Percentiles rank a stretch among this genome's conserved stretches.
phyloP scores from a whole-genome alignment of 2,329 filamentous ascomycete species.

The Cordyceps cicadae region DNA sequence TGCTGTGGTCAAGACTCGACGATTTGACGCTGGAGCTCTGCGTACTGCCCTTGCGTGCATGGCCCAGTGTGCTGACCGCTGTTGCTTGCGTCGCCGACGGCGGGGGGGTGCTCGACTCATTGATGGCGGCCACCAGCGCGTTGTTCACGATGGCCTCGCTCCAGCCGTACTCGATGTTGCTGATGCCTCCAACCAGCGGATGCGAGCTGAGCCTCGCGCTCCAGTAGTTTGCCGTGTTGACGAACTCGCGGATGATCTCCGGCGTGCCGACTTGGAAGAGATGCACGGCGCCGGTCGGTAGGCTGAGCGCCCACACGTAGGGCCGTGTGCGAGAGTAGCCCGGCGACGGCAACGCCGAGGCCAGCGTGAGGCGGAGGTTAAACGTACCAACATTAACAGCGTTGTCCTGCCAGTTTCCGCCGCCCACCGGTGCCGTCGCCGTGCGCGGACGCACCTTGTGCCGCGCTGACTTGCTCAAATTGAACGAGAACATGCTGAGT shows the following conservation, averaged over 20 bases:
- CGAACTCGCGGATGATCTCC: slow-evolving; percentile 91
- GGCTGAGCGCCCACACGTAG: slow-evolving; percentile 86
- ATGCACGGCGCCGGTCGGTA: slow-evolving; percentile 89
- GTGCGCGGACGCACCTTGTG: slow-evolving; percentile 53
- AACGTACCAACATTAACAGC: slow-evolving; percentile 85
- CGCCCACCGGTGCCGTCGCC: slow-evolving; percentile 53
- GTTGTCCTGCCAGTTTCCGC: slow-evolving; percentile 97
- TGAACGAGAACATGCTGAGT: slow-evolving; percentile 90
- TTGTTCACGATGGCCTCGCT: slow-evolving; percentile 71
- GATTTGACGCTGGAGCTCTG: slow-evolving; percentile 45
- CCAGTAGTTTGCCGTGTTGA: slow-evolving; percentile 95
- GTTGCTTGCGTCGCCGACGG: slow-evolving; percentile 12
- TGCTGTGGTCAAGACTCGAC: slow-evolving; percentile 53
- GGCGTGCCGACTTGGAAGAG: slow-evolving; percentile 96
- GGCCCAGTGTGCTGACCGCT: slow-evolving; percentile 27
- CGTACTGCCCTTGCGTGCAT: slow-evolving; percentile 33
- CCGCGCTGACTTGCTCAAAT: slow-evolving; percentile 65
- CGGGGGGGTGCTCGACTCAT: slow-evolving; percentile 29
- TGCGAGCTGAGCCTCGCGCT: slow-evolving; percentile 89
- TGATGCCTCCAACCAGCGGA: slow-evolving; percentile 83
- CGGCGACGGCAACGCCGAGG: slow-evolving; percentile 78
- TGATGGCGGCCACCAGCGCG: slow-evolving; percentile 43
- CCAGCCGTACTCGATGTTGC: slow-evolving; percentile 98
- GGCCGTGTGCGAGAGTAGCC: slow-evolving; percentile 87
- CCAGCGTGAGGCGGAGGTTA: slow-evolving; percentile 81